A percentile compares a stretch with the other conserved stretches of the same genome.
Evolutionary conservation across 78 protist species (phyloP).

Genomic region (Dictyostelium purpureum): DNA sequence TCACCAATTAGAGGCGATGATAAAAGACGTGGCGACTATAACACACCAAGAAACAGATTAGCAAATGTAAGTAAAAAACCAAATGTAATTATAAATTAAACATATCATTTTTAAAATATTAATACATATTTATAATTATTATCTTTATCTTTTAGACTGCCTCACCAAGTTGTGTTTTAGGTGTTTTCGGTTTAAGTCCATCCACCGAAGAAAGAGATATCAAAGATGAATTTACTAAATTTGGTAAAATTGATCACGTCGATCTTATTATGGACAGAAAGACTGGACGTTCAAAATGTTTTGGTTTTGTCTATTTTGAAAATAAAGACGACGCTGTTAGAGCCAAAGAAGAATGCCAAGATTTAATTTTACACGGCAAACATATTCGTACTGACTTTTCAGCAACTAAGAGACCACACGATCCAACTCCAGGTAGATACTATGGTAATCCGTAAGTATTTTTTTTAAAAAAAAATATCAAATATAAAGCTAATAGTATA

Average conservation of each 20-base stretch:
- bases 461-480: not conserved
- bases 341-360: constrained; percentile 59
- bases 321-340: constrained; percentile 37
- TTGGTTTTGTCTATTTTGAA: constrained; percentile 73
- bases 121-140: not conserved
- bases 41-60: constrained; percentile 8
- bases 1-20: not conserved
- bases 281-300: constrained; percentile 72
- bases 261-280: constrained; percentile 69
- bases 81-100: not conserved
- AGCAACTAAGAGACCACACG: constrained; percentile 60
- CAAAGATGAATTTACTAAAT: constrained; percentile 34
- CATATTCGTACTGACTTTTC: constrained; percentile 69
- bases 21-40: not conserved
- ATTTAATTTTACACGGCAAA: constrained; percentile 40
- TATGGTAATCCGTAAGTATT: constrained; percentile 40
- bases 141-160: constrained; percentile 32
- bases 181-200: constrained; percentile 73
- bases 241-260: constrained; percentile 61
- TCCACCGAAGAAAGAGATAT: constrained; percentile 21
- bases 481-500: not conserved
- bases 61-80: constrained; percentile 16
- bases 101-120: not conserved
- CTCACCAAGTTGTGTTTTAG: constrained; percentile 59
- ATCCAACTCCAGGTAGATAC: constrained; percentile 70